These are phyloP conservation scores for Tetrapisispora fleetii DNA, from an alignment of 805 yeast genomes.

Conservation along the genomic window DNA sequence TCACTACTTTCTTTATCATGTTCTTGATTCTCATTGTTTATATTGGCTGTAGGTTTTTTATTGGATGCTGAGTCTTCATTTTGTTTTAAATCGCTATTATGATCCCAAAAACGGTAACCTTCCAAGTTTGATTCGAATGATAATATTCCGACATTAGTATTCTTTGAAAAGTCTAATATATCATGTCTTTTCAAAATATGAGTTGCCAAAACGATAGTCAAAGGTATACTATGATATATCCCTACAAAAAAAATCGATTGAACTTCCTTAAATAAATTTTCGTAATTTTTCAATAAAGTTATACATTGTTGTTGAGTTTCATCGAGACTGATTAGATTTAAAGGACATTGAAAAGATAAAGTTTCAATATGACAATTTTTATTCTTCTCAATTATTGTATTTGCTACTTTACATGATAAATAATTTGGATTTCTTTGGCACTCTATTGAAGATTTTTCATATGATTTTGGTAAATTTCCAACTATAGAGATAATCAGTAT, in stretches of 20 bases:
- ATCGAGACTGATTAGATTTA: slow-evolving; percentile 19
- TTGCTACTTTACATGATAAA: slow-evolving; percentile 21
- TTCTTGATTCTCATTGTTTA: slow-evolving; percentile 2
- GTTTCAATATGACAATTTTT: slow-evolving; percentile 18
- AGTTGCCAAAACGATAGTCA: slow-evolving; percentile 39
- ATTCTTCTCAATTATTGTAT: slow-evolving; percentile 19
- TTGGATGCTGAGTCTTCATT: not conserved
- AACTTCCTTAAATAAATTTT: slow-evolving; percentile 36
- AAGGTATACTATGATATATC: slow-evolving; percentile 46
- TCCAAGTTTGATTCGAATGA: slow-evolving; percentile 32
- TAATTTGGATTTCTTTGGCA: slow-evolving; percentile 22
- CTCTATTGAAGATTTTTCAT: slow-evolving; percentile 22
- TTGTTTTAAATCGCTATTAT: slow-evolving; percentile 20
- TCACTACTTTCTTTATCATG: slow-evolving; percentile 1
- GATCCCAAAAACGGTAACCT: slow-evolving; percentile 35
- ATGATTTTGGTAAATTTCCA: slow-evolving; percentile 27
- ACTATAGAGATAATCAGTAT: slow-evolving; percentile 24
- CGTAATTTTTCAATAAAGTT: slow-evolving; percentile 41
- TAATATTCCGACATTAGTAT: slow-evolving; percentile 24
- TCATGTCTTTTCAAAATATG: slow-evolving; percentile 30
- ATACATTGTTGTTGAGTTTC: slow-evolving; percentile 35
- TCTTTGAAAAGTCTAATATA: slow-evolving; percentile 11
- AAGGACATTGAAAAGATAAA: slow-evolving; percentile 30
- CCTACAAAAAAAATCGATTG: slow-evolving; percentile 42
- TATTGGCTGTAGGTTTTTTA: not conserved